Conservation (phyloP, 257 asterid genomes). For the Solanum sitiens region DNA sequence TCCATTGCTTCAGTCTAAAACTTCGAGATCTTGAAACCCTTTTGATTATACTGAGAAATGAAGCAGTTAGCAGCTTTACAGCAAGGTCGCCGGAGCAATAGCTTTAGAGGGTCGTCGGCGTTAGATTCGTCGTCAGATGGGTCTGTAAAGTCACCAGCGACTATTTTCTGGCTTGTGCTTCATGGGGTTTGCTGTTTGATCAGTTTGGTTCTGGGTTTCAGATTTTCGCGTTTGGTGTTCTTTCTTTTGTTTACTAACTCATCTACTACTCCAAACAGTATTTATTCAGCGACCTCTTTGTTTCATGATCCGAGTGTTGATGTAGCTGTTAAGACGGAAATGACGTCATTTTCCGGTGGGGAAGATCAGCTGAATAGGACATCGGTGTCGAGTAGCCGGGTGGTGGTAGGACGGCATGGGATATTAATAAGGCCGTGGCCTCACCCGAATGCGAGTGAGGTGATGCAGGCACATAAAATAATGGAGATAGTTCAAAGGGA, state of each 20-base stretch:
- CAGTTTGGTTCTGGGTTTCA: constrained; percentile 83
- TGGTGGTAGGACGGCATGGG: constrained; percentile 97
- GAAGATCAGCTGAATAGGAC: neutral
- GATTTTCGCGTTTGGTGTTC: constrained; percentile 85
- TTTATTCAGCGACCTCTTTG: constrained; percentile 27
- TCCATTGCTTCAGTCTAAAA: neutral
- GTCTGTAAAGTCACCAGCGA: constrained; percentile 58
- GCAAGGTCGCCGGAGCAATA: constrained; percentile 77
- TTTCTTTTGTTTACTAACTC: constrained; percentile 45
- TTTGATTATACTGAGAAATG: constrained; percentile 11
- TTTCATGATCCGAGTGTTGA: neutral
- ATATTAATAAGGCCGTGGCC: constrained; percentile 97
- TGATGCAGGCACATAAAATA: constrained; percentile 78
- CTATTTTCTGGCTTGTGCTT: constrained; percentile 64
- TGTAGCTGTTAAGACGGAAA: neutral
- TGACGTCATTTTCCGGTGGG: neutral
- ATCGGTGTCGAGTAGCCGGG: constrained; percentile 41
- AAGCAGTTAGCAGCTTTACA: constrained; percentile 82
- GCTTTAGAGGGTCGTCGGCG: constrained; percentile 55
- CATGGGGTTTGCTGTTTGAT: constrained; percentile 80
- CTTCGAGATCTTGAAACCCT: neutral
- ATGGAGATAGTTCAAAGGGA: constrained; percentile 83
- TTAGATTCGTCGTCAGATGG: constrained; percentile 60
- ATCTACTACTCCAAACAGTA: neutral
- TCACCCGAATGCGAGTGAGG: constrained; percentile 93